Conservation (phyloP, 2,329 filamentous ascomycete genomes). For the Clarireedia paspali region DNA sequence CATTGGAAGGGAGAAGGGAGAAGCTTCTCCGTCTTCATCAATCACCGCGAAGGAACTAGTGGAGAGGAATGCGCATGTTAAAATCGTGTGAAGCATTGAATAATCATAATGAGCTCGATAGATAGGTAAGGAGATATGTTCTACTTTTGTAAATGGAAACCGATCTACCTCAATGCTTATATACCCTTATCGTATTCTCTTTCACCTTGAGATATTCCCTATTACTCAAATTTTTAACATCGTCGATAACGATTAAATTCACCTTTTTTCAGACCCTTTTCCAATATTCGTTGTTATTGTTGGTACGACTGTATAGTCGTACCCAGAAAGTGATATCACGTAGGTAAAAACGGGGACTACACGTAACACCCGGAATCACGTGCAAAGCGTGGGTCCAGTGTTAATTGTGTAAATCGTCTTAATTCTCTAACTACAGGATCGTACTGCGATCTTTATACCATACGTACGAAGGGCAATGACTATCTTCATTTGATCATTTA, state of each 20-base stretch:
- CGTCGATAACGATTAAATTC: background rate
- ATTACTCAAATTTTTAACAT: background rate
- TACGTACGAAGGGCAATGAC: too few relatives aligned
- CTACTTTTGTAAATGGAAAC: too few relatives aligned
- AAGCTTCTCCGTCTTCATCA: background rate
- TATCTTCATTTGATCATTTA: too few relatives aligned
- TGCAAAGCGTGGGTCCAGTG: too few relatives aligned
- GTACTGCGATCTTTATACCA: too few relatives aligned
- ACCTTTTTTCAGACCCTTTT: background rate
- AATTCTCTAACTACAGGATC: too few relatives aligned
- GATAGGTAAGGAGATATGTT: too few relatives aligned
- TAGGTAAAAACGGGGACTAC: too few relatives aligned
- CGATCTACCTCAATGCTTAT: background rate
- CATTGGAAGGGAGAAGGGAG: background rate
- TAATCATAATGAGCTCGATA: background rate
- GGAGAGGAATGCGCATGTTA: constrained; percentile 28
- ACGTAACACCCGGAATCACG: too few relatives aligned
- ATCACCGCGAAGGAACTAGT: constrained; percentile 35
- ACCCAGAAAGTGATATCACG: too few relatives aligned
- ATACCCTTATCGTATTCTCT: constrained; percentile 1
- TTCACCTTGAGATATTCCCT: background rate
- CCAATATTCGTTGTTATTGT: background rate
- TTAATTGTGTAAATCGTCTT: too few relatives aligned
- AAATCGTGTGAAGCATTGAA: background rate
- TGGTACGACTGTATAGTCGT: too few relatives aligned